Base-by-base conservation (phyloP, 2,329 filamentous ascomycete genomes). In the Xylariaceae sp. region DNA sequence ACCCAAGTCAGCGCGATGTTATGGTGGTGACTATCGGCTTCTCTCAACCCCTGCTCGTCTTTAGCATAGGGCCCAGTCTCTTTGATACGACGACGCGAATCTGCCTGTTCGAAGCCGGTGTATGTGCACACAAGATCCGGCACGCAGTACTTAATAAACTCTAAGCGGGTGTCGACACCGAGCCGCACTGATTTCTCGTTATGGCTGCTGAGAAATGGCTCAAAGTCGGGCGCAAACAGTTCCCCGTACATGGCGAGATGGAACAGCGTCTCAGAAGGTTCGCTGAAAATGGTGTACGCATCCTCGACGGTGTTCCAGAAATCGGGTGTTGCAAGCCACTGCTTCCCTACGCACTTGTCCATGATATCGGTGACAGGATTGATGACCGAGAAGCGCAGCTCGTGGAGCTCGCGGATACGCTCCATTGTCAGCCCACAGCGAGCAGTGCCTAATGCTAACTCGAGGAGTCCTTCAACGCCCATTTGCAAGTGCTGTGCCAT, bases 21-120 rank as follows among this genome's bases (percentile, higher is more conserved):
- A 14, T 53, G 40, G 17, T 33, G 69, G 51, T 84, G 80, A 59
- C 85, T 78, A 11, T 83, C 22, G 22, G 22, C 22, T 7, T 4
- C 5, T 19, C 27, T 42, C 3, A n/a, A 6, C 11, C 39, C 15
- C 4, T 18, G 5, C 33, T 4, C 5, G 33, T 10, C 33, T 9
- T 36, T 36, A 5, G 33, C 33, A 15, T 14, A 36, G 15, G 12
- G 33, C 12, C 33, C 33, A 3, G 33, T 36, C 9, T 36, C 12
- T 9, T 36, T 36, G 12, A 36, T 5, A 14, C 5, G 5, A 15
- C 12, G 12, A 1, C 14, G 38, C 11, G 10, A n/a, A 6, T 17
- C 38, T 27, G 30, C 19, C 15, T 17, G 18, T 1, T 6, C 19
- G 2, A 5, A n/a, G n/a, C 9, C 40, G 32, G 12, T 14, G 5